Evolutionary conservation across 139 green algal species (phyloP).

Genomic region (Chlamydomonas incerta): DNA sequence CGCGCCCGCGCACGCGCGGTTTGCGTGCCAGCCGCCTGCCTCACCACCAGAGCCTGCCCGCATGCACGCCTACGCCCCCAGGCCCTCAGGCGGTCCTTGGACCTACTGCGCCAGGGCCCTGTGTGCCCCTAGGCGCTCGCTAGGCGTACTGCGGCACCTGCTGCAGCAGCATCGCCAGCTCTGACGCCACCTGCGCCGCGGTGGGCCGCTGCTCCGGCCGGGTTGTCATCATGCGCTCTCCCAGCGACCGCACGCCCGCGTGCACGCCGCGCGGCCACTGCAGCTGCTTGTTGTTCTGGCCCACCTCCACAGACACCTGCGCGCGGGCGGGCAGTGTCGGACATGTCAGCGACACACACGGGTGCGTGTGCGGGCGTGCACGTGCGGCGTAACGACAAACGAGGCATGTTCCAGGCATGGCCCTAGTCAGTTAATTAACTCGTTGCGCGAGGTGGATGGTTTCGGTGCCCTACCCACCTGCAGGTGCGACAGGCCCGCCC

Average conservation of each 20-base stretch:
- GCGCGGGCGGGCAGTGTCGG: too few relatives aligned
- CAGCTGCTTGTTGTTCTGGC: slow-evolving; percentile 2
- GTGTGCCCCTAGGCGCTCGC: not conserved
- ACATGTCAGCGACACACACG: not conserved
- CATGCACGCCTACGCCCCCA: too few relatives aligned
- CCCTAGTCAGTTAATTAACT: not conserved
- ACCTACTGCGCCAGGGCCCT: too few relatives aligned
- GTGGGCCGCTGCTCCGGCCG: not conserved
- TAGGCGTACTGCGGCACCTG: slow-evolving; percentile 31
- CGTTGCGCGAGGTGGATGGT: too few relatives aligned
- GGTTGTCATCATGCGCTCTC: slow-evolving; percentile 2
- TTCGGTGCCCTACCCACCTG: not conserved
- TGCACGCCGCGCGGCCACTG: slow-evolving; percentile 25
- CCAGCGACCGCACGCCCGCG: slow-evolving; percentile 17
- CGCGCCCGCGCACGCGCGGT: too few relatives aligned
- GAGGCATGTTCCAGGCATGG: too few relatives aligned
- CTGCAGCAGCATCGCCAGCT: not conserved
- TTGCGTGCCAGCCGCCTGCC: too few relatives aligned
- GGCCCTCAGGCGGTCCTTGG: too few relatives aligned
- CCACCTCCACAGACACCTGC: slow-evolving; percentile 39
- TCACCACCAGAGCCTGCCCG: too few relatives aligned
- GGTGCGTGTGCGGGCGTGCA: not conserved
- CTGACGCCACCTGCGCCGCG: slow-evolving; percentile 7
- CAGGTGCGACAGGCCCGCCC: slow-evolving; percentile 63
- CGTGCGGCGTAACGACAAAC: too few relatives aligned